Conservation (phyloP, 495 filamentous ascomycete species). For the Letharia columbiana region DNA sequence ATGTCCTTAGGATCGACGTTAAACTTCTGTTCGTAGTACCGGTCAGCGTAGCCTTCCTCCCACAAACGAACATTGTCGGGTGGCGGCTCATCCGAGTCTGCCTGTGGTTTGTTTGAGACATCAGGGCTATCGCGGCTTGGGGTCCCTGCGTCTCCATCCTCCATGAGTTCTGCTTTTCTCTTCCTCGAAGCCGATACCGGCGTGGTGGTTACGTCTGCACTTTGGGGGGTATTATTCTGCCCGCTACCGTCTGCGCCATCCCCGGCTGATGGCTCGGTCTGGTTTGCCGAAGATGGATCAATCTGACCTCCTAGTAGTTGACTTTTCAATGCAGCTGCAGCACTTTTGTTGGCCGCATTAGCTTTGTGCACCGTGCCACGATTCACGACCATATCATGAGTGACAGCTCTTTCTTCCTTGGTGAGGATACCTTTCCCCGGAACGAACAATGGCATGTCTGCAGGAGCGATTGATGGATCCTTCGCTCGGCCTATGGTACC, state of each 20-base stretch:
- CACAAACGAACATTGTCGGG: constrained; percentile 82
- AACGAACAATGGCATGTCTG: constrained; percentile 49
- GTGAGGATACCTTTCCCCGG: constrained; percentile 49
- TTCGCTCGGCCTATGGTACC: constrained; percentile 24
- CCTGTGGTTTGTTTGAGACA: constrained; percentile 28
- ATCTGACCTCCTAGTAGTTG: constrained; percentile 50
- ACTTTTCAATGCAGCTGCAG: constrained; percentile 79
- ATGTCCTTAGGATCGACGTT: constrained; percentile 70
- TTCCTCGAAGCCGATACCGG: constrained; percentile 49
- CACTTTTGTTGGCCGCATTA: constrained; percentile 87
- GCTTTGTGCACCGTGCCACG: constrained; percentile 63
- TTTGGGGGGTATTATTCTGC: constrained; percentile 22
- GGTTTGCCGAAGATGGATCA: not conserved
- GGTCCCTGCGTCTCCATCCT: constrained; percentile 49
- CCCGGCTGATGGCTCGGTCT: constrained; percentile 19
- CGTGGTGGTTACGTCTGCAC: constrained; percentile 20
- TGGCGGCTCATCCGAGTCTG: constrained; percentile 50
- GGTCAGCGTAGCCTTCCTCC: constrained; percentile 89
- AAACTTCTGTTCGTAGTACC: constrained; percentile 98
- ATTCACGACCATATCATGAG: constrained; percentile 85
- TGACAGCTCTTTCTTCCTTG: constrained; percentile 54
- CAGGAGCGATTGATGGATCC: constrained; percentile 31
- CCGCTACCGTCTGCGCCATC: constrained; percentile 15
- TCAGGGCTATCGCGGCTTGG: constrained; percentile 48
- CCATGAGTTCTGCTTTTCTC: constrained; percentile 53